Base-by-base conservation (phyloP, 192 early-diverging fungal genomes). In the Funneliformis mosseae region DNA sequence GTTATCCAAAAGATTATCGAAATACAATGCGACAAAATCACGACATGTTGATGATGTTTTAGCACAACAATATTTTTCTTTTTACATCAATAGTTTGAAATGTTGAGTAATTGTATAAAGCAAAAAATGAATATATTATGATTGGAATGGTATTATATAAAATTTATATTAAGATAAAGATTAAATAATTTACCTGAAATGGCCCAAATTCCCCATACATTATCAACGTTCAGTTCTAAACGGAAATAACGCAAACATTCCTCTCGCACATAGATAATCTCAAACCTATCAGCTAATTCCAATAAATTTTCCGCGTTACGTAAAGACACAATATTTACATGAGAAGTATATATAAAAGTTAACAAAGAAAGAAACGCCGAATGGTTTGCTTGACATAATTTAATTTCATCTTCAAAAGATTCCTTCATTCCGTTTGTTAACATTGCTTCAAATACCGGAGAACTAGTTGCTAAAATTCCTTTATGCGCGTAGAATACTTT, bases 161-260 rank as follows among this genome's bases (percentile, higher is more conserved):
- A 8, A 8, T 9, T 39, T 3, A 62, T 55, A 11, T 33, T 33
- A 2, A 33, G 3, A 33, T 41, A 67, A 55, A 55, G 50, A 25
- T 21, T 33, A 41, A 21, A 4, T 48, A 63, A 48, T 38, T 72
- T 83, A 85, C 84, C 84, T 62, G 85, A 83, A 41, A 78, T 46
- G 18, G 62, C 79, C 85, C 85, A 86, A 27, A 78, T 81, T 21
- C 69, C 60, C 85, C 85, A 86, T 11, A 86, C 75, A 42, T 82
- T 84, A 21, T 70, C 72, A 27, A 41, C 10, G 27, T 43, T 79
- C 5, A 86, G 16, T 25, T 84, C 83, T 25, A 76, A 45, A n/a
- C 83, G 14, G 1, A 86, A 39, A 60, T 81, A 77, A 5, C 74
- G 69, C 48, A 86, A 79, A 28, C 80, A 76, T 39, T 83, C 79